A percentile compares a stretch with the other conserved stretches of the same genome.
These are phyloP conservation scores for Didymella glomerata DNA, from an alignment of 2,329 filamentous ascomycete species.

Conservation along the genomic window DNA sequence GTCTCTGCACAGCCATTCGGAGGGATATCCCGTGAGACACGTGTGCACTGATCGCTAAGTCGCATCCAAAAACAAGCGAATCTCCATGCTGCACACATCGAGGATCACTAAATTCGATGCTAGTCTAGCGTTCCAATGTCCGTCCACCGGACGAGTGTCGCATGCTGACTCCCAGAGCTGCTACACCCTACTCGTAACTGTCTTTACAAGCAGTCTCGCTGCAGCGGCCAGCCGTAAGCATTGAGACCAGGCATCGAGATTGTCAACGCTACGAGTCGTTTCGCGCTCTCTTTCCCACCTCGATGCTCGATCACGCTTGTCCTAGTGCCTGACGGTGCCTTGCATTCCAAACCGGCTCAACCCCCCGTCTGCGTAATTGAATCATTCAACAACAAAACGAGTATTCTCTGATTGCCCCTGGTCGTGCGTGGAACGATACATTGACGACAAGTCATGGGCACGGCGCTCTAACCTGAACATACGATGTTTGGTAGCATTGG, in stretches of 20 bases:
- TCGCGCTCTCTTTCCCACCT: neutral
- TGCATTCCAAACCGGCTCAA: constrained; percentile 3
- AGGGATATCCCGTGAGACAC: neutral
- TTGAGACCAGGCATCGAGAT: constrained; percentile 4
- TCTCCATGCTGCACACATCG: constrained; percentile 7
- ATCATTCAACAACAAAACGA: constrained; percentile 8
- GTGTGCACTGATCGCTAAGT: constrained; percentile 1
- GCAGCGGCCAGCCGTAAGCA: neutral
- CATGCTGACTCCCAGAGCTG: neutral
- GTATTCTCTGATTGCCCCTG: constrained; percentile 13
- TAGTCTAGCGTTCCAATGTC: neutral
- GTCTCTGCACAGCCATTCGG: neutral
- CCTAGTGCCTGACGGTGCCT: constrained; percentile 7
- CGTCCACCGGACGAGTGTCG: neutral
- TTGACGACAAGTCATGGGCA: neutral
- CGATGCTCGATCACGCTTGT: constrained; percentile 8
- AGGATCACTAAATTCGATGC: constrained; percentile 5
- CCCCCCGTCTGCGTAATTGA: neutral
- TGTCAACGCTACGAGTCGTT: neutral
- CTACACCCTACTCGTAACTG: neutral
- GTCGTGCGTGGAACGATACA: neutral
- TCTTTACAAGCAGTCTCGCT: neutral
- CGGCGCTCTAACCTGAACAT: neutral
- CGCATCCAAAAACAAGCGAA: neutral
- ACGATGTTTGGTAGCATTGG: neutral